Percentiles rank a stretch among this genome's conserved stretches.
phyloP scores from a whole-genome alignment of 2,329 filamentous ascomycete genomes.

The Talaromyces sp. region DNA sequence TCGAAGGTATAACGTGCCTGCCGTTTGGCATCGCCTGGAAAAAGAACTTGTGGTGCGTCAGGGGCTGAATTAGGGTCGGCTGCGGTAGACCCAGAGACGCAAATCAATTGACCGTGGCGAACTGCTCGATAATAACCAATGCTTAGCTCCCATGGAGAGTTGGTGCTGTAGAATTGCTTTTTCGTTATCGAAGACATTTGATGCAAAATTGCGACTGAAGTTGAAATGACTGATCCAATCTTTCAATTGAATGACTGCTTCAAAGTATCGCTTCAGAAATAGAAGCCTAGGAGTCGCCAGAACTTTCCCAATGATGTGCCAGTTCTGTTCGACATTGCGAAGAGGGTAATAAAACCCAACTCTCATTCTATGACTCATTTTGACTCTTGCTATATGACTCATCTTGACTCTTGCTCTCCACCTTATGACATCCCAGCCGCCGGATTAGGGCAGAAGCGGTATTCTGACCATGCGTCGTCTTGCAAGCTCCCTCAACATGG shows the following conservation, averaged over 20 bases:
- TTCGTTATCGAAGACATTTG: background rate
- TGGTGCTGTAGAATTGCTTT: slow-evolving; percentile 32
- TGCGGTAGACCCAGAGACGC: slow-evolving; percentile 40
- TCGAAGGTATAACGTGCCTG: slow-evolving; percentile 31
- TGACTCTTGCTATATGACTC: too few relatives aligned
- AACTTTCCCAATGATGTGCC: background rate
- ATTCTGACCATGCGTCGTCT: background rate
- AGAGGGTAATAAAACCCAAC: background rate
- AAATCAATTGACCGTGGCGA: slow-evolving; percentile 34
- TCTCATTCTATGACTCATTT: background rate
- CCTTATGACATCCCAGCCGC: background rate
- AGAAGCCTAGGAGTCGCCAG: background rate
- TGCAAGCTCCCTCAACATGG: background rate
- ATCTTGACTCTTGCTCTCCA: background rate
- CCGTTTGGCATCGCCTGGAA: slow-evolving; percentile 31
- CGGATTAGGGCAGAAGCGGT: background rate
- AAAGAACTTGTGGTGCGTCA: slow-evolving; percentile 29
- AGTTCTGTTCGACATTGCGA: background rate
- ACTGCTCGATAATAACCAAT: slow-evolving; percentile 41
- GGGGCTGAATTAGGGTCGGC: slow-evolving; percentile 31
- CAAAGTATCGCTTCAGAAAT: background rate
- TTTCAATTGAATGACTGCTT: background rate
- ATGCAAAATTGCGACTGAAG: background rate
- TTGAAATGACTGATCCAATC: background rate
- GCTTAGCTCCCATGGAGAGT: slow-evolving; percentile 36